Percentiles rank a stretch among this genome's conserved stretches.
phyloP scores from a whole-genome alignment of 164 flowering plant genomes.

The Protea cynaroides region DNA sequence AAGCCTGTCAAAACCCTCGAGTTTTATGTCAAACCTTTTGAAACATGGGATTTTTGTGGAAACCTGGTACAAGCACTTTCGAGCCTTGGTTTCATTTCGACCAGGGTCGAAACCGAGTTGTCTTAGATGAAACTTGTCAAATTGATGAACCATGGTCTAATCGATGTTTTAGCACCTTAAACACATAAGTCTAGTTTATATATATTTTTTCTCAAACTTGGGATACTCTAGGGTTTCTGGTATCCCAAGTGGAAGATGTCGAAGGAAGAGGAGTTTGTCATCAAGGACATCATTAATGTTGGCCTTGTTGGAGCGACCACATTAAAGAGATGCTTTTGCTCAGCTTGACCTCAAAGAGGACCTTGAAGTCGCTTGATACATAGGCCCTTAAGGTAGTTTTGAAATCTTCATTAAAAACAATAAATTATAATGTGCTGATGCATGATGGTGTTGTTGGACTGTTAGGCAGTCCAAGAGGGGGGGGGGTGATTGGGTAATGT shows the following conservation, averaged over 20 bases:
- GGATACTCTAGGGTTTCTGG: conserved; percentile 5
- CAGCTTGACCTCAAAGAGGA: conserved; percentile 89
- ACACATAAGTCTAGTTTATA: neutral
- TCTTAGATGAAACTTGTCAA: no score
- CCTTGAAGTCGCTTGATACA: conserved; percentile 87
- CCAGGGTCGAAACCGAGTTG: no score
- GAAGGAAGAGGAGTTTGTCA: conserved; percentile 63
- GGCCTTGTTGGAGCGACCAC: conserved; percentile 71
- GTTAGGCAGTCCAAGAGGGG: no score
- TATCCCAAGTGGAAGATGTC: conserved; percentile 40
- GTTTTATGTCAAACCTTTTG: no score
- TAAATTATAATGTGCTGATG: no score
- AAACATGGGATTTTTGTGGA: no score
- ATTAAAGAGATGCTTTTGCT: conserved; percentile 62
- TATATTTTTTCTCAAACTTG: neutral
- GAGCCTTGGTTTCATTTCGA: no score
- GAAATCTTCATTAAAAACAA: neutral
- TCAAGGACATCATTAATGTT: conserved; percentile 78
- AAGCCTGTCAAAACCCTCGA: no score
- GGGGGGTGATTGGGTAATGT: no score
- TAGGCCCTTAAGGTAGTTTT: conserved; percentile 81
- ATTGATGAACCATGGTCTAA: neutral
- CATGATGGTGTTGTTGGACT: no score
- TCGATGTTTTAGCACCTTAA: neutral
- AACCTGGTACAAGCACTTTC: no score